phyloP scores from a whole-genome alignment of 2,329 filamentous ascomycete genomes.

The Hirsutella rhossiliensis region DNA sequence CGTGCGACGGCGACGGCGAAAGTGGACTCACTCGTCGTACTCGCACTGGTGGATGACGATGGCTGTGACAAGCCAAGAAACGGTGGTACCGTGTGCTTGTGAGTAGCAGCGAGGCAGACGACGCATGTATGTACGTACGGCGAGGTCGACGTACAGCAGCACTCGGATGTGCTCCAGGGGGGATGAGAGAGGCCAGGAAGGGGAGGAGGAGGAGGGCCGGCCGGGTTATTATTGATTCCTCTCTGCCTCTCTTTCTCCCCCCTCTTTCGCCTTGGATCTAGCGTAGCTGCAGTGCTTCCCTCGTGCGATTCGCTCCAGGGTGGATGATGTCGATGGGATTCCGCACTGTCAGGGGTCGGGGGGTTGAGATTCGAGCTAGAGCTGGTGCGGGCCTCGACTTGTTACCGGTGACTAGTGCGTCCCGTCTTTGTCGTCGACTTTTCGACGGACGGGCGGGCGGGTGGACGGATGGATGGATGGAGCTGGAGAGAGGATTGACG shows the following conservation, averaged over 20 bases:
- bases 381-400: background rate
- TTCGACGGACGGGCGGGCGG: background rate
- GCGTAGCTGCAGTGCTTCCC: background rate
- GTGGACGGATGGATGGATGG: slow-evolving; percentile 2
- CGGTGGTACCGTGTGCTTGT: background rate
- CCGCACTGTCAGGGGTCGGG: background rate
- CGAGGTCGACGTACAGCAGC: too few species aligned
- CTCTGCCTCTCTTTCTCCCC: background rate
- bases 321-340: background rate
- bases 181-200: too few species aligned
- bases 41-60: background rate
- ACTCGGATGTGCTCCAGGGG: too few species aligned
- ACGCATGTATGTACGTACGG: background rate
- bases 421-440: background rate
- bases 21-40: background rate
- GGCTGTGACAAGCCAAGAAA: background rate
- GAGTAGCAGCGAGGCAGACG: too few species aligned
- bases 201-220: too few species aligned
- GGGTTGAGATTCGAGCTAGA: background rate
- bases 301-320: background rate
- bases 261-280: background rate
- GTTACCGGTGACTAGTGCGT: background rate
- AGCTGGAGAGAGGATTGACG: background rate
- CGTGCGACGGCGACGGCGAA: background rate
- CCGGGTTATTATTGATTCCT: background rate